phyloP scores from a whole-genome alignment of 2,329 filamentous ascomycete genomes.

The Colletotrichum orchidophilum region DNA sequence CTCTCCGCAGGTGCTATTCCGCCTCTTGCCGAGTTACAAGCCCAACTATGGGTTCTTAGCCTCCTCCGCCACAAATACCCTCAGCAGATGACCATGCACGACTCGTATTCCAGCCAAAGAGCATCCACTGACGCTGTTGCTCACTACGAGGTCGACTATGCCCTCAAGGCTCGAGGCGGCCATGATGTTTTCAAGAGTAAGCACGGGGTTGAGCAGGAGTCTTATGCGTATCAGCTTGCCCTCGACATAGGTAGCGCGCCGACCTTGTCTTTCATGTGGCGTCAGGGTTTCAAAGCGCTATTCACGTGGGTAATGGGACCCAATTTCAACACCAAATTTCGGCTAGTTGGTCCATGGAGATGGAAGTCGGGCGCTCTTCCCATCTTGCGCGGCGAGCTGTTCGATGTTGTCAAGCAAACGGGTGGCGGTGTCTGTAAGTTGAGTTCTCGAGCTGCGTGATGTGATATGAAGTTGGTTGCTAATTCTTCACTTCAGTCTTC shows the following conservation, averaged over 20 bases:
- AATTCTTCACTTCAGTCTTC: conserved; percentile 40
- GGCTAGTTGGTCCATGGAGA: conserved; percentile 55
- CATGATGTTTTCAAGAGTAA: conserved; percentile 47
- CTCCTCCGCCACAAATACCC: conserved; percentile 46
- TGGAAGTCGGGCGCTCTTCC: conserved; percentile 45
- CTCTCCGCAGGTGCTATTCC: conserved; percentile 52
- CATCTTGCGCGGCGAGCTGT: conserved; percentile 55
- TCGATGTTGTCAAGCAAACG: conserved; percentile 46
- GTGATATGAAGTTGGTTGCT: conserved; percentile 12
- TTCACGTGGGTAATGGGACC: conserved; percentile 58
- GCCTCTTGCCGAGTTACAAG: conserved; percentile 58
- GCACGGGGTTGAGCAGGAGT: conserved; percentile 58
- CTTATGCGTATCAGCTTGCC: conserved; percentile 59
- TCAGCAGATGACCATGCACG: conserved; percentile 30
- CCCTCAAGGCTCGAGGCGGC: conserved; percentile 45
- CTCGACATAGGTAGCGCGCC: conserved; percentile 57
- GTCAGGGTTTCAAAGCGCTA: conserved; percentile 46
- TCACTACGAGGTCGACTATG: conserved; percentile 51
- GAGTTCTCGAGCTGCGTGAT: too few relatives aligned
- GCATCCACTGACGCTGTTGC: conserved; percentile 39
- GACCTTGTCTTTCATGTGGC: conserved; percentile 44
- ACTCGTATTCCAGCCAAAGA: background rate
- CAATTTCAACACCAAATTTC: conserved; percentile 60
- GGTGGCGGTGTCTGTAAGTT: conserved; percentile 50
- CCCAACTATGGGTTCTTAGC: conserved; percentile 56